These are phyloP conservation scores for Colletotrichum sansevieriae DNA, from an alignment of 2,329 filamentous ascomycete species.

Conservation along the genomic window DNA sequence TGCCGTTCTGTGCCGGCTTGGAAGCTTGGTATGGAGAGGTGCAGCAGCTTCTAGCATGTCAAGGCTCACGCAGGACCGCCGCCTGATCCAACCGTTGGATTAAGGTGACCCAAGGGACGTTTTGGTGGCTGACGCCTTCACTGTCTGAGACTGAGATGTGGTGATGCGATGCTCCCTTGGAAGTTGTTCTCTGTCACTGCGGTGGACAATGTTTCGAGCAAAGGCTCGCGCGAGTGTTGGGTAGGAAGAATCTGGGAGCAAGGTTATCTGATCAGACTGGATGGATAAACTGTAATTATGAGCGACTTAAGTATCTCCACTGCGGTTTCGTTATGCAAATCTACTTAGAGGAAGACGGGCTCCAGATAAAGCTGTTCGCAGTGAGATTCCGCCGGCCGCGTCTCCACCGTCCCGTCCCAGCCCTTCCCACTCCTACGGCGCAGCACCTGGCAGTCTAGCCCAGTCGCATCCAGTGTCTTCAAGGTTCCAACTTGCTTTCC, in stretches of 20 bases:
- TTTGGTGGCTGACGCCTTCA: neutral
- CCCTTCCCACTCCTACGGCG: constrained; percentile 24
- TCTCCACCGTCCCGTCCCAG: too few relatives aligned
- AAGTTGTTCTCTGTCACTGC: neutral
- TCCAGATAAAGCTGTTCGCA: constrained; percentile 14
- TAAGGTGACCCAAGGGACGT: constrained; percentile 12
- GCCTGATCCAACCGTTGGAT: constrained; percentile 7
- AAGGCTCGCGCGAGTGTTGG: too few relatives aligned
- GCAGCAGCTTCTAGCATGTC: constrained; percentile 4
- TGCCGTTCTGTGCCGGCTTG: constrained; percentile 30
- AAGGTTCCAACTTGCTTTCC: neutral
- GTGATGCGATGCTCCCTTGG: neutral
- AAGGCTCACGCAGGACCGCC: neutral
- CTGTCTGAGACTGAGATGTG: constrained; percentile 15
- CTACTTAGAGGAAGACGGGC: constrained; percentile 6
- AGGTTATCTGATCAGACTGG: neutral
- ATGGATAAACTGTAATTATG: constrained; percentile 12
- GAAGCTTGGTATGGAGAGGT: constrained; percentile 15
- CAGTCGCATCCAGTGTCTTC: too few relatives aligned
- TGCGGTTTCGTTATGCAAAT: constrained; percentile 26
- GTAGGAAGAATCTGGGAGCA: too few relatives aligned
- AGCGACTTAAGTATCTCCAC: constrained; percentile 32
- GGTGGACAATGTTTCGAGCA: neutral
- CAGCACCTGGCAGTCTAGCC: constrained; percentile 11
- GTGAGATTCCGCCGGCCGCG: neutral